These are phyloP conservation scores for Tricholoma terreum DNA, from an alignment of 768 basidiomycete genomes.

Conservation along the genomic window DNA sequence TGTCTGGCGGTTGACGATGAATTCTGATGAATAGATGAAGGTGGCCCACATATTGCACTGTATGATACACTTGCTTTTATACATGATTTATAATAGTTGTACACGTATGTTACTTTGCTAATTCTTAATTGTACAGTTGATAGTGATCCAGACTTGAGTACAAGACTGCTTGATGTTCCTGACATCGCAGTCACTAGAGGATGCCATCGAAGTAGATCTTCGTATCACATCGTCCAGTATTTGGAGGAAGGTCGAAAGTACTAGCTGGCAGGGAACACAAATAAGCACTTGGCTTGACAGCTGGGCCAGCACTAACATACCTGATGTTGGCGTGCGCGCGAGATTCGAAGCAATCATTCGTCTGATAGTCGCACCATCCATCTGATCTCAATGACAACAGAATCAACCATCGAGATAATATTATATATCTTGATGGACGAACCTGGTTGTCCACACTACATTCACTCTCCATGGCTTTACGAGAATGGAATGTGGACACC, in stretches of 20 bases:
- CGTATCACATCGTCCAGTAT: constrained; percentile 9
- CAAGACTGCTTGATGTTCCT: background rate
- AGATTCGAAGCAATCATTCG: constrained; percentile 37
- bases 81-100: background rate
- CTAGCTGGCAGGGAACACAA: background rate
- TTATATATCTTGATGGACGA: background rate
- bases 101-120: background rate
- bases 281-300: background rate
- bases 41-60: background rate
- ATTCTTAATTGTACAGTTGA: background rate
- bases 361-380: constrained; percentile 30
- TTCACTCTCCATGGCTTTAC: background rate
- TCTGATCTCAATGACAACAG: constrained; percentile 8
- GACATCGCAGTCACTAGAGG: constrained; percentile 6
- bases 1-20: constrained; percentile 44
- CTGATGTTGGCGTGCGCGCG: constrained; percentile 14
- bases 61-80: background rate
- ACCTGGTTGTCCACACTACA: constrained; percentile 1
- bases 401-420: background rate
- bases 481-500: background rate
- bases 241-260: background rate
- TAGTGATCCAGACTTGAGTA: background rate
- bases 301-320: constrained; percentile 1
- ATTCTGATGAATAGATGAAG: constrained; percentile 8
- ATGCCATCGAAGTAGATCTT: constrained; percentile 22